Base-by-base conservation (phyloP, 768 basidiomycete species). In the Mycena polygramma region DNA sequence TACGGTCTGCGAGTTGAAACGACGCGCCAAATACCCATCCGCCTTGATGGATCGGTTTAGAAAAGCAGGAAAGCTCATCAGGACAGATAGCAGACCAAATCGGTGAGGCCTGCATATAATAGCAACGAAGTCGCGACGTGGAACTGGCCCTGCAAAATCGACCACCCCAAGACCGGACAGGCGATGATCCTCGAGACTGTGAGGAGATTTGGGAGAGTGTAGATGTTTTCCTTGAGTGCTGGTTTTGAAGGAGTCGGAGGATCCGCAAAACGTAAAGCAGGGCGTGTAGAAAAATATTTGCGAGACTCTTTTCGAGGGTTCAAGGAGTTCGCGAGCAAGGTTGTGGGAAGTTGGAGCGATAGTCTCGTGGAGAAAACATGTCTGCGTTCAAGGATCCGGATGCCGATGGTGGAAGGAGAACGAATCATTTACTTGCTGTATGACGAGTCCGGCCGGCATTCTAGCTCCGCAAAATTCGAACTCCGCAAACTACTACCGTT, bases 121-220 rank as follows among this genome's bases (percentile, higher is more conserved):
- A 99, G 87, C 26, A 99, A 79, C 4, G 90, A 88, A 0, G 96
- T 95, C 19, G 98, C 97, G 58, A 92, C 83, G 51, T 86, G 79
- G 76, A 94, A 96, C 76, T 98, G 87, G 66, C 91, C 92, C 45
- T 95, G 82, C 45, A 98, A 75, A 65, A 99, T 93, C 36, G 92
- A 90, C 89, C 93, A 98, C 7, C 94, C 97, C n/a, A 99, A 88
- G 15, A 93, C 84, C 13, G 98, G 98, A 77, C 96, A 98, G 0
- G 97, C 90, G 19, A 90, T 74, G 74, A 99, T 97, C 53, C 98
- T 89, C 2, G 95, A 96, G 26, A 91, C 75, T 1, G 98, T 99
- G 49, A 99, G 84, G 8, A 94, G 76, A 77, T 99, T 99, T 0
- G 98, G 98, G 41, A 97, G 74, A 1, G 98, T 99, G 83, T 98